These are phyloP conservation scores for Inga leiocalycina DNA, from an alignment of 306 rosid species.

Conservation along the genomic window DNA sequence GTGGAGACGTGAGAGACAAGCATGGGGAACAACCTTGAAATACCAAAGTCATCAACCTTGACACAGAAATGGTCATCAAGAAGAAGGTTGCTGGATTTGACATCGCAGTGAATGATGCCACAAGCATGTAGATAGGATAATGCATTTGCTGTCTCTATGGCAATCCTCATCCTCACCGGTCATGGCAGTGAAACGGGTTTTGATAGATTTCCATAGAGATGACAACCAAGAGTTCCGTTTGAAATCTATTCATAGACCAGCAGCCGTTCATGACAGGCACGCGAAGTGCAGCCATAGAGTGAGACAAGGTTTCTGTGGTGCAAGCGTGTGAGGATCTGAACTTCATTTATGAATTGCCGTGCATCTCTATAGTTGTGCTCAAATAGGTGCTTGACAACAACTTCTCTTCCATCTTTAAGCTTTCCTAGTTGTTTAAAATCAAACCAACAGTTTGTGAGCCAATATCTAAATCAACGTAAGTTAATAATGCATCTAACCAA, in stretches of 20 bases:
- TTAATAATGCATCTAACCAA: background rate
- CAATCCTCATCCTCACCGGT: conserved; percentile 63
- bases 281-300: too few relatives aligned
- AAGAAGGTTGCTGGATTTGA: conserved; percentile 27
- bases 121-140: too few relatives aligned
- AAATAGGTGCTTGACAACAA: too few relatives aligned
- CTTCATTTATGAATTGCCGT: too few relatives aligned
- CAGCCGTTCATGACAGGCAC: too few relatives aligned
- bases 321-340: too few relatives aligned
- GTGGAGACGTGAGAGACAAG: conserved; percentile 66
- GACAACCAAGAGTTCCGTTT: too few relatives aligned
- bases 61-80: conserved; percentile 54
- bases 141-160: conserved; percentile 48
- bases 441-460: background rate
- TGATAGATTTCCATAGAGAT: background rate
- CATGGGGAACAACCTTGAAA: conserved; percentile 57
- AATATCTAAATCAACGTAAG: background rate
- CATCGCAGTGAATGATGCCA: too few relatives aligned
- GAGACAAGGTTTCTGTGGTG: too few relatives aligned
- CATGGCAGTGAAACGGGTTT: conserved; percentile 45
- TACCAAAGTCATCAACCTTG: conserved; percentile 80
- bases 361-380: too few relatives aligned
- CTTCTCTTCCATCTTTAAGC: background rate
- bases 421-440: conserved; percentile 47
- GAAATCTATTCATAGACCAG: too few relatives aligned